Base-by-base conservation (phyloP, 495 filamentous ascomycete species). In the Immersiella caudata region DNA sequence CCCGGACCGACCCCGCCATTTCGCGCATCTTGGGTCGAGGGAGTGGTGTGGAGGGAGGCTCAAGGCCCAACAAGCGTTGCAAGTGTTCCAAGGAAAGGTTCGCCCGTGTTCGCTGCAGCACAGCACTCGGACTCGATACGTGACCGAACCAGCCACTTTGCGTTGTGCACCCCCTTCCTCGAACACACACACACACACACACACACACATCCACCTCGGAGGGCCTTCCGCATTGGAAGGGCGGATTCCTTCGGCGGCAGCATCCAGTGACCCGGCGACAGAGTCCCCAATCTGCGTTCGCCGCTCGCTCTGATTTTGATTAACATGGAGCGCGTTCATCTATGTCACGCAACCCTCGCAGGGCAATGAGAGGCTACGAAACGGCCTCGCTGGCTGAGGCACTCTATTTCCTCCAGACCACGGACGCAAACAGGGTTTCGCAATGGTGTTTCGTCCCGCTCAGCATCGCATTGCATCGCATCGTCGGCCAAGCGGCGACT, bases 211-310 rank as follows among this genome's bases (percentile, higher is more conserved):
- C n/a, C 26, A 52, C 20, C n/a, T 67, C 68, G 68, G 65, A 69
- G 68, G 33, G 68, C 68, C 71, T 75, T 73, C 73, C 73, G 67
- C 40, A 75, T 75, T 75, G 64, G 71, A 74, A 64, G 61, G 46
- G 50, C 66, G 66, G 66, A 67, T 64, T 68, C 50, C 49, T 62
- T 60, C 51, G 18, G 62, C 21, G 24, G 51, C 24, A 21, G 27
- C 64, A 61, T 22, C 51, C 20, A 65, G 33, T 62, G 69, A 71
- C 68, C 68, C 51, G 35, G 26, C 62, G 40, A 46, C 40, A 64
- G 50, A 62, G 16, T 29, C 63, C n/a, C 56, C 16, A 57, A 59
- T 60, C 18, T 60, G 54, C 56, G 57, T 57, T 46, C 60, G 62
- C 36, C 69, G 57, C 57, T 24, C 40, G 20, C 26, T 40, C n/a